A percentile compares a stretch with the other conserved stretches of the same genome.
Conservation (phyloP, 306 rosid species). For the Cicer arietinum region DNA sequence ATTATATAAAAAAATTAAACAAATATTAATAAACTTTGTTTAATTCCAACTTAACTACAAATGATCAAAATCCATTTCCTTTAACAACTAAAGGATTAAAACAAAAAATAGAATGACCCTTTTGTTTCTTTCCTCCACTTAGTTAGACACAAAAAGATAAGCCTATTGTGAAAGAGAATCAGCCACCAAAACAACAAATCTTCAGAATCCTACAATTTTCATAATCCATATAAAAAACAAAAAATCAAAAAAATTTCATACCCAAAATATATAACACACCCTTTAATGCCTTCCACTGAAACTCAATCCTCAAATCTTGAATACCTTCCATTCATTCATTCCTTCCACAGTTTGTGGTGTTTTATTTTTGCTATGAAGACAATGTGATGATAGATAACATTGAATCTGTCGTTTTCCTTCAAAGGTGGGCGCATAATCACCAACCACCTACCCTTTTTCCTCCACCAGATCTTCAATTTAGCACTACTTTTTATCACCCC, state of each 20-base stretch:
- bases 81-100: neutral
- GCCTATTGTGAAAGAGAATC: constrained; percentile 53
- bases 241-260: neutral
- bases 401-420: constrained; percentile 62
- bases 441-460: constrained; percentile 63
- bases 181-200: constrained; percentile 46
- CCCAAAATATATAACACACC: neutral
- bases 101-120: neutral
- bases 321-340: constrained; percentile 67
- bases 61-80: neutral
- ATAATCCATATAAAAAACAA: constrained; percentile 18
- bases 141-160: constrained; percentile 37
- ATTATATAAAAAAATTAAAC: no score
- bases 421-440: constrained; percentile 56
- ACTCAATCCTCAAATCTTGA: constrained; percentile 64
- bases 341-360: constrained; percentile 36
- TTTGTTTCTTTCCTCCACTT: constrained; percentile 15
- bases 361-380: constrained; percentile 30
- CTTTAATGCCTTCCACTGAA: constrained; percentile 57
- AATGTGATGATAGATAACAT: constrained; percentile 22
- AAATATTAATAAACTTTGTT: no score
- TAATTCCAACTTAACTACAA: no score
- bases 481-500: constrained; percentile 25
- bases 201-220: constrained; percentile 29
- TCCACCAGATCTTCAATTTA: constrained; percentile 57